Evolutionary conservation across 2,329 filamentous ascomycete genomes (phyloP).

Genomic region (Bipolaris cookei): DNA sequence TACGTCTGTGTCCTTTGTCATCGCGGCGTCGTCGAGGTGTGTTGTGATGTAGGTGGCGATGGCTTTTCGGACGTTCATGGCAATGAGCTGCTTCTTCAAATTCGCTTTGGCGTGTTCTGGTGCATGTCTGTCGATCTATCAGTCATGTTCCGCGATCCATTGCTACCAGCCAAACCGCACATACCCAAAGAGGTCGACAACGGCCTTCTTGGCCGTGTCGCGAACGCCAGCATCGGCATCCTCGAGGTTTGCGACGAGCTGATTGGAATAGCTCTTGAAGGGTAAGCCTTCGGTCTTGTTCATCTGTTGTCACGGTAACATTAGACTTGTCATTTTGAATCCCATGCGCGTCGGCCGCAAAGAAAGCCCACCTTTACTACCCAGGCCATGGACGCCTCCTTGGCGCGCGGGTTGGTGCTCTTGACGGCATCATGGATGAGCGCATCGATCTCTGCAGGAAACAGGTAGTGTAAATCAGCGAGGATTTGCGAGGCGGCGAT

Average conservation of each 20-base stretch:
- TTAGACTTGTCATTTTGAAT: slow-evolving; percentile 15
- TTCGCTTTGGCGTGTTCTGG: slow-evolving; percentile 86
- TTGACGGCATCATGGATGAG: slow-evolving; percentile 77
- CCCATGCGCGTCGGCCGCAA: slow-evolving; percentile 1
- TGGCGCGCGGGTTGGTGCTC: slow-evolving; percentile 81
- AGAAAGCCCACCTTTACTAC: slow-evolving; percentile 67
- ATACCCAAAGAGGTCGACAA: slow-evolving; percentile 86
- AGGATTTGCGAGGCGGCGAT: slow-evolving; percentile 76
- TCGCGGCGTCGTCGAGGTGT: slow-evolving; percentile 73
- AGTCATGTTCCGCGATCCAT: slow-evolving; percentile 14
- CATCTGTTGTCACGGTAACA: slow-evolving; percentile 62
- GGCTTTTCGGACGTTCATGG: slow-evolving; percentile 82
- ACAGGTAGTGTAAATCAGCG: slow-evolving; percentile 74
- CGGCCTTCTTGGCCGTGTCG: slow-evolving; percentile 79
- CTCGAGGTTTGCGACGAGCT: slow-evolving; percentile 84
- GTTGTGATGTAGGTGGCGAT: slow-evolving; percentile 83
- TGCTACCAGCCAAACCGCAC: slow-evolving; percentile 9
- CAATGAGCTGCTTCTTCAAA: slow-evolving; percentile 82
- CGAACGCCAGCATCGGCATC: slow-evolving; percentile 88
- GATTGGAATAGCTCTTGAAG: slow-evolving; percentile 82
- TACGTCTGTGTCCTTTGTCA: slow-evolving; percentile 32
- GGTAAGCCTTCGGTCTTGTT: slow-evolving; percentile 78
- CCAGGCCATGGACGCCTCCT: slow-evolving; percentile 86
- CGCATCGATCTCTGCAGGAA: slow-evolving; percentile 76
- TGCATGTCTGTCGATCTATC: slow-evolving; percentile 64